Evolutionary conservation across 192 early-diverging fungal genomes (phyloP).

Genomic region (Linnemannia elongata): DNA sequence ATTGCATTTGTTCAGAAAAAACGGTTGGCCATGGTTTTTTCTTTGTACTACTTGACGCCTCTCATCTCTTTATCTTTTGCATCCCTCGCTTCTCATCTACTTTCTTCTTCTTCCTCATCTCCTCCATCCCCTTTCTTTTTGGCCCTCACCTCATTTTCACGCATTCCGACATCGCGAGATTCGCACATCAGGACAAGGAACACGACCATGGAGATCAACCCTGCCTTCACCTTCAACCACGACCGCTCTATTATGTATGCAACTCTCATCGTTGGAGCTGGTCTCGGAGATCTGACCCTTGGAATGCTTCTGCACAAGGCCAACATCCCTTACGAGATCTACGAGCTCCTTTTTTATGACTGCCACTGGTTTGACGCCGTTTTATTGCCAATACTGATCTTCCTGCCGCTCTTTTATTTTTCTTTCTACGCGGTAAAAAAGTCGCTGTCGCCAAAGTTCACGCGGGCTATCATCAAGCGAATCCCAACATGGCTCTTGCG

Average conservation of each 20-base stretch:
- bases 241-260: background rate
- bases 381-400: background rate
- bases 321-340: conserved; percentile 1
- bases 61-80: too few species aligned
- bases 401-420: background rate
- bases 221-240: background rate
- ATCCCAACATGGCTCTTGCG: background rate
- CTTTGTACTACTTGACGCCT: too few species aligned
- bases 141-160: too few species aligned
- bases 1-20: too few species aligned
- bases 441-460: background rate
- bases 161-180: background rate
- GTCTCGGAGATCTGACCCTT: conserved; percentile 1
- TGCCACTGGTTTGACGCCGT: too few species aligned
- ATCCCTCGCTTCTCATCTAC: too few species aligned
- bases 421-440: background rate
- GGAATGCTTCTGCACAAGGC: conserved; percentile 9
- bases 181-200: too few species aligned
- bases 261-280: conserved; percentile 12
- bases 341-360: background rate
- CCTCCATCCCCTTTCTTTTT: too few species aligned
- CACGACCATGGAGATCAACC: background rate
- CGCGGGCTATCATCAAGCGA: background rate
- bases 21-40: too few species aligned
- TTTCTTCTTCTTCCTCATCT: too few species aligned